Evolutionary conservation across 306 rosid genomes (phyloP).

Genomic region (Glycine tomentella): DNA sequence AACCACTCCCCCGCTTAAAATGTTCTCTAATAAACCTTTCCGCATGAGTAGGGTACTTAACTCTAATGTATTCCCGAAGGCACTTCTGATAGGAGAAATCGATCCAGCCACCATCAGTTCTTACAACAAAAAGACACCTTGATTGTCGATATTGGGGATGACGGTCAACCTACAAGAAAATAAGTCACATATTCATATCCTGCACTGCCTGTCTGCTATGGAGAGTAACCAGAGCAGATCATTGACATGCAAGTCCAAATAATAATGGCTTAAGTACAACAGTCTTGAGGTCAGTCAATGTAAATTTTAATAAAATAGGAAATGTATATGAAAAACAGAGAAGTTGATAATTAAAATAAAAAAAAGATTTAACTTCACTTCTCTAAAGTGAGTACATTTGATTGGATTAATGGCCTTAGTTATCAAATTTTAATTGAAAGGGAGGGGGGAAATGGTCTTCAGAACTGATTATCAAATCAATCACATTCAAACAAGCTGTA

Average conservation of each 20-base stretch:
- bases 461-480: constrained; percentile 21
- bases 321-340: constrained; percentile 20
- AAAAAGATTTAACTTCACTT: not conserved
- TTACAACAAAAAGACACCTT: constrained; percentile 87
- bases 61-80: constrained; percentile 70
- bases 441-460: not conserved
- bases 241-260: constrained; percentile 35
- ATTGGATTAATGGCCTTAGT: not conserved
- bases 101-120: constrained; percentile 87
- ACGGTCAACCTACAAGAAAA: constrained; percentile 79
- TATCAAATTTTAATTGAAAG: not conserved
- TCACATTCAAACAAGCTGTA: no score
- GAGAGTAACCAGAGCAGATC: constrained; percentile 20
- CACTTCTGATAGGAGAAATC: constrained; percentile 89
- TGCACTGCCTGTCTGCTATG: constrained; percentile 18
- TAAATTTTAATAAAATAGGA: not conserved
- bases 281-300: not conserved
- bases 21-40: constrained; percentile 82
- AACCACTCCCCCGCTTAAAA: constrained; percentile 79
- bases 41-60: constrained; percentile 75
- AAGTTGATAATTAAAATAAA: not conserved
- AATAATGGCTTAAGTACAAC: constrained; percentile 15
- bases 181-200: constrained; percentile 43
- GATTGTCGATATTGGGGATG: constrained; percentile 78
- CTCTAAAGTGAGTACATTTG: not conserved